phyloP scores from a whole-genome alignment of 441 rosid genomes.

The Brassica balearica region DNA sequence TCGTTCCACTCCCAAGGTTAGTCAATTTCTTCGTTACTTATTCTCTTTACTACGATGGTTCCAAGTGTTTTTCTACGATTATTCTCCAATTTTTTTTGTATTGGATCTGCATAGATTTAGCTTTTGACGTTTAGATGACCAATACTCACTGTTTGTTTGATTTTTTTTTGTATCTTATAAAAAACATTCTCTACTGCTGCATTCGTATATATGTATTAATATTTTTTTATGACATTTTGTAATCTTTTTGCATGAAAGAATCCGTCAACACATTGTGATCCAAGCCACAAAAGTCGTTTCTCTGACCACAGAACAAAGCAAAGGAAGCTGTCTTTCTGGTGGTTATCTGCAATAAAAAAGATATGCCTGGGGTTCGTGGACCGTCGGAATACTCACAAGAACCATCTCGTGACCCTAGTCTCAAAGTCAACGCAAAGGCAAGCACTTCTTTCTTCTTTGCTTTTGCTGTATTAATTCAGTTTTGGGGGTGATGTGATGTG shows the following conservation, averaged over 20 bases:
- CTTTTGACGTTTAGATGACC: background rate
- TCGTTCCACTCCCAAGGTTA: no score
- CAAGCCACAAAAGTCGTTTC: background rate
- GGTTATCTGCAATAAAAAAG: background rate
- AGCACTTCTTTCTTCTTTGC: background rate
- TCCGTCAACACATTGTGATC: background rate
- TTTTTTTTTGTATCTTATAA: no score
- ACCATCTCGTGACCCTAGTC: slow-evolving; percentile 81
- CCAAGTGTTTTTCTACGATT: background rate
- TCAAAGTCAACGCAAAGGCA: slow-evolving; percentile 81
- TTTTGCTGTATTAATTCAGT: background rate
- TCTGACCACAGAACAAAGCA: background rate
- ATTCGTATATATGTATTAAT: no score
- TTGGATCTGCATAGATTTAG: background rate
- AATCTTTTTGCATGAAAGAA: no score
- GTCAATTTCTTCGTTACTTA: no score
- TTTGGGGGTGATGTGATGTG: background rate
- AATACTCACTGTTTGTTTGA: background rate
- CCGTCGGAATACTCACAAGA: slow-evolving; percentile 83
- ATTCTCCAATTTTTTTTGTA: no score
- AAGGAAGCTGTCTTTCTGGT: background rate
- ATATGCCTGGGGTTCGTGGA: slow-evolving; percentile 82
- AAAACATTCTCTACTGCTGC: no score
- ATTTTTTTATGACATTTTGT: no score
- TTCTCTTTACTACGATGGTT: background rate